Base-by-base conservation (phyloP, 2,329 filamentous ascomycete species). In the Monascus ruber region DNA sequence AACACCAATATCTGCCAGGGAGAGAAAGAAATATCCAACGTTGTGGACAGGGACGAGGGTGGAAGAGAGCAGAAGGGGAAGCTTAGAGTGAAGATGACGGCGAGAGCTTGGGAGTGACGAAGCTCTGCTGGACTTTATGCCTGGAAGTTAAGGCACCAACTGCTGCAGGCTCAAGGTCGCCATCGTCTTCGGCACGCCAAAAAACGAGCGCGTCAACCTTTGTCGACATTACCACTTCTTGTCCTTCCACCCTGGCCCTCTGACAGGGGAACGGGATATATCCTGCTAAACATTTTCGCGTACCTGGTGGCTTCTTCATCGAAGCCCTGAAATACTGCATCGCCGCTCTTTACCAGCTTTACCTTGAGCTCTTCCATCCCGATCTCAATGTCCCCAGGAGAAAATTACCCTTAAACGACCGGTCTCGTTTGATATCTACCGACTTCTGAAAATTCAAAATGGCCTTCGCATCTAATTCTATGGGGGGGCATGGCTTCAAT, bases 391-490 rank as follows among this genome's bases (percentile, higher is more conserved):
- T 59, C 47, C 52, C 55, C 38, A 60, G 50, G 46, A 44, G 50
- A 31, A 48, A 49, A 24, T 48, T 49, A 42, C 53, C 49, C 36
- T 42, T 64, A 63, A 55, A 56, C 51, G 56, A 59, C 40, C 50
- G 50, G 17, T 17, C 17, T 17, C 17, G 17, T 17, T 17, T 17
- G 17, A 17, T 17, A 17, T 17, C 17, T 3, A 17, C 17, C 17
- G 17, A 17, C 17, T 17, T 17, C 17, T 17, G 58, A 32, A 51
- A 48, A 43, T 48, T 64, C 43, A 68, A 51, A 45, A 68, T 85
- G 81, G 76, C 79, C 41, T 83, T 83, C 56, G 59, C 63, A 45
- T 17, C 17, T 17, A 17, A 17, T 17, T 17, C 17, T 2, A 65
- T 45, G 37, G 52, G 63, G 42, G 59, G 53, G 44, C 51, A 65